Base-by-base conservation (phyloP, 1,139 yeast species). In the Geotrichum fermentans region DNA sequence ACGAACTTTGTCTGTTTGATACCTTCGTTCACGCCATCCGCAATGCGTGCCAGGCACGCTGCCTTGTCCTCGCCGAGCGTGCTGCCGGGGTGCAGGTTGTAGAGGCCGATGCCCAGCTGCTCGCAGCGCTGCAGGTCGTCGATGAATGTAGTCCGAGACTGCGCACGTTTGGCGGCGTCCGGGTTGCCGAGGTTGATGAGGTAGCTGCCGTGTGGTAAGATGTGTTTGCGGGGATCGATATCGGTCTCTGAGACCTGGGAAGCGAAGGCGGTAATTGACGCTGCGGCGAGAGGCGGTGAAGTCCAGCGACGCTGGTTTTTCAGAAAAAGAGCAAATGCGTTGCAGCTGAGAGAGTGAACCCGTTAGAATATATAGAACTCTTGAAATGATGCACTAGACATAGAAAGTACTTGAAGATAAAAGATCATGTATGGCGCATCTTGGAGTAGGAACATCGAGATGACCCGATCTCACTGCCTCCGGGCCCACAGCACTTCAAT, bases 31-130 rank as follows among this genome's bases (percentile, higher is more conserved):
- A 92, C 82, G 55, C 85, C 83, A 16, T 73, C 73, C 0, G 97
- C 97, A 55, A 92, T 71, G 50, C 80, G 77, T 45, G 68, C 68
- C 45, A 90, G 68, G 0, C 95, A 87, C 26, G 72, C 77, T 3
- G 66, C 61, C 61, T 83, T 88, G 61, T 84, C 86, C 2, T 61
- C 61, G 47, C 82, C 86, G 47, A 92, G 70, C 34, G 89, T 79
- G 0, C 97, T 87, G 0, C 99, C 98, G 0, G 99, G 98, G 53
- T 92, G 98, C 66, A 94, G 80, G 64, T 92, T 92, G 68, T 92
- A 92, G 24, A 83, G 71, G 0, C 96, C 96, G 55, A 92, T 83
- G 32, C 84, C 83, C 48, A 92, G 70, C 58, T 75, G 77, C 62
- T 92, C 98, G 66, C 98, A 92, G 56, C 98, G 71, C 55, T 75